These are phyloP conservation scores for Angomonas deanei DNA, from an alignment of 208 protist species.

Conservation along the genomic window DNA sequence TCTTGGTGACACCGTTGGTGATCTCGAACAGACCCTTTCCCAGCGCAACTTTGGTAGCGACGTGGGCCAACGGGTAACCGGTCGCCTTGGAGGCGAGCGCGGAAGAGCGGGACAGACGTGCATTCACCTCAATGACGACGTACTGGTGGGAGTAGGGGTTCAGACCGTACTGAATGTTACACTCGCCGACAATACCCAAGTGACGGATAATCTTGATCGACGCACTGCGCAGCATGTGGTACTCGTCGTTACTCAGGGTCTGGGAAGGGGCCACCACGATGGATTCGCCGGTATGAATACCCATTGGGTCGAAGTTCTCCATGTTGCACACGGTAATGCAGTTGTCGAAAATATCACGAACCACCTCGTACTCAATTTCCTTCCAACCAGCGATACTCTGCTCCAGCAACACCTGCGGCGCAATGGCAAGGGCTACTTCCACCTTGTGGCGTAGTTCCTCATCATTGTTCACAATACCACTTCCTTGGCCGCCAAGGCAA, in stretches of 20 bases:
- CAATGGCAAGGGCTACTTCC: constrained; percentile 77
- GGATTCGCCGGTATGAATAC: constrained; percentile 98
- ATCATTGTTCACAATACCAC: constrained; percentile 93
- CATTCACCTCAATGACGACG: constrained; percentile 98
- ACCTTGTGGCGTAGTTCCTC: constrained; percentile 77
- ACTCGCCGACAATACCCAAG: constrained; percentile 97
- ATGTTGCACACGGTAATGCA: constrained; percentile 99
- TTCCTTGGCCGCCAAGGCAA: constrained; percentile 97
- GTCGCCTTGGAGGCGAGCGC: constrained; percentile 98
- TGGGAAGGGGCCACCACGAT: constrained; percentile 99
- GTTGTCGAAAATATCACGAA: constrained; percentile 97
- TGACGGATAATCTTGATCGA: constrained; percentile 95
- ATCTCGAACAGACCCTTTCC: constrained; percentile 93
- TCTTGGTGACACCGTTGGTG: constrained; percentile 90
- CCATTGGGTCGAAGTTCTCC: constrained; percentile 98
- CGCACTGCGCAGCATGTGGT: constrained; percentile 95
- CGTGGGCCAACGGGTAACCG: constrained; percentile 98
- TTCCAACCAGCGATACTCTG: constrained; percentile 98
- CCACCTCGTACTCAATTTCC: constrained; percentile 99
- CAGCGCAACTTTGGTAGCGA: constrained; percentile 96
- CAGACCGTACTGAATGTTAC: constrained; percentile 99
- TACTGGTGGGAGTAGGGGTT: constrained; percentile 95
- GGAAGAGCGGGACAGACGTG: constrained; percentile 95
- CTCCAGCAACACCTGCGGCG: constrained; percentile 96
- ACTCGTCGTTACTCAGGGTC: constrained; percentile 96